Conservation (phyloP, 179 eudicot genomes). For the Spergularia azorica region DNA sequence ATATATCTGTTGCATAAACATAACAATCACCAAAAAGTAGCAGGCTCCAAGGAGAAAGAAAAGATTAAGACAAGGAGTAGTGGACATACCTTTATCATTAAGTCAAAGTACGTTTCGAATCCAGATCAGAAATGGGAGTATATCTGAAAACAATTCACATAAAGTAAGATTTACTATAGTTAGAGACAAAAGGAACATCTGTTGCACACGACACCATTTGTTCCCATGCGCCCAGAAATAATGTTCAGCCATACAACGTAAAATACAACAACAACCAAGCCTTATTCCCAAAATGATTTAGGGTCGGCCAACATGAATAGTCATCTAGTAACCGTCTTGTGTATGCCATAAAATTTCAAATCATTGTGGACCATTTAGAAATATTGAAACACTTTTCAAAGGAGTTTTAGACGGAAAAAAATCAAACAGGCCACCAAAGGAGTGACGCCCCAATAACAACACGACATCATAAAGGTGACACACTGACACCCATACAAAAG, state of each 20-base stretch:
- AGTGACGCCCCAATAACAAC: too few relatives aligned
- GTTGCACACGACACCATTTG: neutral
- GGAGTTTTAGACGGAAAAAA: too few relatives aligned
- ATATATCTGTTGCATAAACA: slow-evolving; percentile 55
- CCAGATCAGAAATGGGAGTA: slow-evolving; percentile 95
- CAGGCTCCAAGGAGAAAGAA: neutral
- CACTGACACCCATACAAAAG: too few relatives aligned
- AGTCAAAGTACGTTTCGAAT: slow-evolving; percentile 87
- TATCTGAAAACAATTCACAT: slow-evolving; percentile 42
- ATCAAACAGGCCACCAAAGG: too few relatives aligned
- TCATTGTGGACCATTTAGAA: too few relatives aligned
- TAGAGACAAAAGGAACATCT: neutral
- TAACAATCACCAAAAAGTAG: neutral
- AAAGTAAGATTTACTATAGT: neutral
- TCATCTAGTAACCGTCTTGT: too few relatives aligned
- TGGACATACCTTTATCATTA: slow-evolving; percentile 73
- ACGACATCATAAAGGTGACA: too few relatives aligned
- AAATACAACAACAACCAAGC: too few relatives aligned
- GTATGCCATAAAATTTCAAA: too few relatives aligned
- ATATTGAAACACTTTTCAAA: too few relatives aligned
- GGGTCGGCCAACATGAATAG: too few relatives aligned
- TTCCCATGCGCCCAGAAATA: neutral
- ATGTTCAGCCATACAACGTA: neutral
- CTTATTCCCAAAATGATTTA: too few relatives aligned
- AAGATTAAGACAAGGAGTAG: neutral